These are phyloP conservation scores for Blumeria graminis DNA, from an alignment of 2,329 filamentous ascomycete genomes.

Conservation along the genomic window DNA sequence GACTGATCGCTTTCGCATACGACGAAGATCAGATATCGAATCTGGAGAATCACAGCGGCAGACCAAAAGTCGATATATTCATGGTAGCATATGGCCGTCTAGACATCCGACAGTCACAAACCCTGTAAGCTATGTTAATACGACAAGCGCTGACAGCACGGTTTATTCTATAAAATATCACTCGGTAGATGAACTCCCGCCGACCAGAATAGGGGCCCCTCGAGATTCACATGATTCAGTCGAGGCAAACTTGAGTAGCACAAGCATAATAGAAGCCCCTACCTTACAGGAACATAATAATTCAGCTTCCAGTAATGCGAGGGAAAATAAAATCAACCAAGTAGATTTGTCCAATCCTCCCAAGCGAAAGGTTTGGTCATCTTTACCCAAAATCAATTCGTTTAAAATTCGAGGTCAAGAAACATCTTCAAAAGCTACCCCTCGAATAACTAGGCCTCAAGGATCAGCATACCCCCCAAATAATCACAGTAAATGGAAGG, in stretches of 20 bases:
- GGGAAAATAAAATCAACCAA: too few species aligned
- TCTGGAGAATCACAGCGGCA: background rate
- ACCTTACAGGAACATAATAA: slow-evolving; percentile 2
- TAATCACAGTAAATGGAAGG: slow-evolving; percentile 4
- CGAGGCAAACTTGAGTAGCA: slow-evolving; percentile 8
- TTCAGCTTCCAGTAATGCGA: too few species aligned
- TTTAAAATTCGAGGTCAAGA: slow-evolving; percentile 9
- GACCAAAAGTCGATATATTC: background rate
- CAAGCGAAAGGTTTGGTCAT: too few species aligned
- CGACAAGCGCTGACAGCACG: slow-evolving; percentile 37
- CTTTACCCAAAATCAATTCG: background rate
- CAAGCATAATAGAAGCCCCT: slow-evolving; percentile 5
- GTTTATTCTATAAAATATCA: slow-evolving; percentile 39
- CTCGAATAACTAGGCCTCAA: too few species aligned
- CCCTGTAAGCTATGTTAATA: slow-evolving; percentile 35
- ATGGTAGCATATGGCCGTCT: slow-evolving; percentile 22
- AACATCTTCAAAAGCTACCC: slow-evolving; percentile 11
- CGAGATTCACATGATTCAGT: slow-evolving; percentile 2
- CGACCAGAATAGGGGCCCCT: slow-evolving; percentile 2
- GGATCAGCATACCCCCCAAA: background rate
- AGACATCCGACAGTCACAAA: slow-evolving; percentile 30
- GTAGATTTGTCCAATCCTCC: too few species aligned
- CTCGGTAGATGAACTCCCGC: slow-evolving; percentile 22
- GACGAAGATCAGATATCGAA: slow-evolving; percentile 9
- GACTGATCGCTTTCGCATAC: slow-evolving; percentile 11